A percentile compares a stretch with the other conserved stretches of the same genome.
These are phyloP conservation scores for Dactylellina parvicollis DNA, from an alignment of 2,329 filamentous ascomycete genomes.

Conservation along the genomic window DNA sequence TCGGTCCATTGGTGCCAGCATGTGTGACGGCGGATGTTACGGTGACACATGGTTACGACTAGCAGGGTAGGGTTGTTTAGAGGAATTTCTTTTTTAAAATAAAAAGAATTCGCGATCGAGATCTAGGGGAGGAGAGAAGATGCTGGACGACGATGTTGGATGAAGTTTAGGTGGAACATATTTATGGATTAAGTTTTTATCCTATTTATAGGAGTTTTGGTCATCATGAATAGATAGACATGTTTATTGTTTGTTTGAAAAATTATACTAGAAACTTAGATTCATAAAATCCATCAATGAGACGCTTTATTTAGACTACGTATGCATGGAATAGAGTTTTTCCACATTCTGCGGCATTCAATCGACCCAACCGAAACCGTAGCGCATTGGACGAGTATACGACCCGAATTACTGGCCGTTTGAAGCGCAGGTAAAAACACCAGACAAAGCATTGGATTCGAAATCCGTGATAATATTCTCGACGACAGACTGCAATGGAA, in stretches of 20 bases:
- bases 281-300: no score
- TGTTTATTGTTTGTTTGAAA: no score
- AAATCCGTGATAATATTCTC: conserved; percentile 81
- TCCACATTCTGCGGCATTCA: no score
- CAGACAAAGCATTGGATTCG: conserved; percentile 70
- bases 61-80: not conserved
- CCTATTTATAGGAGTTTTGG: no score
- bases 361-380: not conserved
- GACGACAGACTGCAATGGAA: conserved; percentile 61
- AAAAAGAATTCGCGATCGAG: not conserved
- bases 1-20: conserved; percentile 37
- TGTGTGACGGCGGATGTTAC: conserved; percentile 24
- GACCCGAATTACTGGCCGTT: conserved; percentile 69
- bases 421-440: conserved; percentile 77
- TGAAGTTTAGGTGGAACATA: no score
- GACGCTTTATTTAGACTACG: no score
- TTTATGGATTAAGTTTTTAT: no score
- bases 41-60: conserved; percentile 22
- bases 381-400: not conserved
- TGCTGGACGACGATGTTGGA: no score
- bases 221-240: no score
- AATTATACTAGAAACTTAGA: no score
- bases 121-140: no score
- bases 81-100: not conserved
- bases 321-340: no score